phyloP scores from a whole-genome alignment of 2,329 filamentous ascomycete genomes.

The Colletotrichum paranaense region DNA sequence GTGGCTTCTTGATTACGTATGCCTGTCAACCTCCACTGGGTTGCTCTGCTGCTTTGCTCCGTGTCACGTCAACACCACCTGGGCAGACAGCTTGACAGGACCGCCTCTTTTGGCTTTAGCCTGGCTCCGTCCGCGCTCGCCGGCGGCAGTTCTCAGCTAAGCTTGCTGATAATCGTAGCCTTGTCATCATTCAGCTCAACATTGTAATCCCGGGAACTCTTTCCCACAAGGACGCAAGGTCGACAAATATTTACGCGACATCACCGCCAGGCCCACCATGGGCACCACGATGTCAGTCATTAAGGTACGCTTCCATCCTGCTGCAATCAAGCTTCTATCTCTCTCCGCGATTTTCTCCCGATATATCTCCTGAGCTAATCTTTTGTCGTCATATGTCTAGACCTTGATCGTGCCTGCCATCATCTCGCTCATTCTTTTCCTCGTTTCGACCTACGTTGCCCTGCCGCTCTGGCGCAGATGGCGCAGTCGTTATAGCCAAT shows the following conservation, averaged over 20 bases:
- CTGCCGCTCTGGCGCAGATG: conserved; percentile 78
- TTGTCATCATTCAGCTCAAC: neutral
- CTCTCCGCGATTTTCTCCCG: conserved; percentile 35
- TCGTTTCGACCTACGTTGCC: conserved; percentile 72
- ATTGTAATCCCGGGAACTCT: neutral
- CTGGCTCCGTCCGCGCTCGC: conserved; percentile 22
- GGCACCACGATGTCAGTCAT: conserved; percentile 47
- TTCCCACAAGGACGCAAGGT: neutral
- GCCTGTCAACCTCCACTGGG: neutral
- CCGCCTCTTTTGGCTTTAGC: conserved; percentile 11
- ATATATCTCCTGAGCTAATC: conserved; percentile 18
- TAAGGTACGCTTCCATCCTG: conserved; percentile 42
- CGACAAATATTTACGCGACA: neutral
- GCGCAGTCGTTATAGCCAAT: conserved; percentile 77
- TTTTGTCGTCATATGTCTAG: conserved; percentile 52
- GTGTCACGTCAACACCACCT: conserved; percentile 23
- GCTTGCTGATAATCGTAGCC: conserved; percentile 3
- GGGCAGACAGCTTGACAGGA: conserved; percentile 17
- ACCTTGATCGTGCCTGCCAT: conserved; percentile 77
- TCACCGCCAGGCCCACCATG: conserved; percentile 41
- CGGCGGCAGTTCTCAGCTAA: conserved; percentile 5
- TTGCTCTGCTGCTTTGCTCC: conserved; percentile 19
- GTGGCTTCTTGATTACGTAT: conserved; percentile 27
- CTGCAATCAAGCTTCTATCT: conserved; percentile 33
- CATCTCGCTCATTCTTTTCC: conserved; percentile 76